Conservation (phyloP, 2,329 filamentous ascomycete species). For the Penicillium sp. region DNA sequence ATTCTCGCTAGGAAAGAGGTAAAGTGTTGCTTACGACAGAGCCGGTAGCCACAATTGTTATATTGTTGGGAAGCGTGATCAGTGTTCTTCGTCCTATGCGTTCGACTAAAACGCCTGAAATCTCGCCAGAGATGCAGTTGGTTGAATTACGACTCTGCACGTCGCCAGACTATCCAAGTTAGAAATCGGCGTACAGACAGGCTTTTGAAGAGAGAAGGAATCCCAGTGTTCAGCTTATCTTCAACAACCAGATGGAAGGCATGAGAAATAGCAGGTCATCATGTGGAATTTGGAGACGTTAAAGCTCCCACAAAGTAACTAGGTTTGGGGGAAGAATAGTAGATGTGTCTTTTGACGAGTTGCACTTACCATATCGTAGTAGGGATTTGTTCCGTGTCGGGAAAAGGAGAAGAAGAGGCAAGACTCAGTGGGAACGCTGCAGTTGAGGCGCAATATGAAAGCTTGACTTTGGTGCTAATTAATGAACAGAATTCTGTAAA, state of each 20-base stretch:
- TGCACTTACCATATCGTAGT: neutral
- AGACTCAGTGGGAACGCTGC: neutral
- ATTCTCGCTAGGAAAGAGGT: neutral
- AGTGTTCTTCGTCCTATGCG: neutral
- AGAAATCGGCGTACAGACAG: too few species aligned
- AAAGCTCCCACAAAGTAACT: too few species aligned
- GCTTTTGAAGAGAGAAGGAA: too few species aligned
- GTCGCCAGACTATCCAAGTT: too few species aligned
- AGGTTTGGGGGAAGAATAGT: too few species aligned
- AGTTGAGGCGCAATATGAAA: neutral
- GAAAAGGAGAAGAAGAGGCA: neutral
- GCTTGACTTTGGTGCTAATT: neutral
- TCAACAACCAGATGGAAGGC: too few species aligned
- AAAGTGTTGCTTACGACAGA: neutral
- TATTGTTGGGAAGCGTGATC: neutral
- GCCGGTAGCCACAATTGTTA: slow-evolving; percentile 3
- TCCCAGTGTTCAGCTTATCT: too few species aligned
- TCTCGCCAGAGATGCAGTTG: neutral
- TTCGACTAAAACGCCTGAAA: neutral
- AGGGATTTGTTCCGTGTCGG: neutral
- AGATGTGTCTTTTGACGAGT: too few species aligned
- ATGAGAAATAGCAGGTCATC: too few species aligned
- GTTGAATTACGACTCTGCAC: neutral
- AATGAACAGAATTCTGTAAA: neutral
- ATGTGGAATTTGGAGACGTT: too few species aligned